Conservation (phyloP, 805 yeast species). For the Candida tammaniensis region DNA sequence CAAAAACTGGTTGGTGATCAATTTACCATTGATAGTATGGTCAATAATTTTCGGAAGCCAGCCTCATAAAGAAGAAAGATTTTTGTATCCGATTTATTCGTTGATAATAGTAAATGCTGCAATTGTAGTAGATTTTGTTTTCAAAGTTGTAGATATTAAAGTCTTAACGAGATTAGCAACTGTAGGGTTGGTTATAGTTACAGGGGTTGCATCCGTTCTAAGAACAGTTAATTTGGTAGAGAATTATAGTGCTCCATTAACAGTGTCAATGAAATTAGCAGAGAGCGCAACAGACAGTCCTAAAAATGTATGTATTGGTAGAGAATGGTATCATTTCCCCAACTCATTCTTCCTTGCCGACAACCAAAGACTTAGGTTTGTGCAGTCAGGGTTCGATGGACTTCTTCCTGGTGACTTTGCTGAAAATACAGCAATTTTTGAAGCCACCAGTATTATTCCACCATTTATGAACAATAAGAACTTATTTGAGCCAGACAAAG, state of each 20-base stretch:
- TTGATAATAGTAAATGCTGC: slow-evolving; percentile 64
- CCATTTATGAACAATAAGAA: slow-evolving; percentile 74
- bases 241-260: slow-evolving; percentile 74
- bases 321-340: slow-evolving; percentile 95
- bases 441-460: slow-evolving; percentile 51
- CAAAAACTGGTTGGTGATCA: slow-evolving; percentile 15
- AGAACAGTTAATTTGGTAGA: slow-evolving; percentile 59
- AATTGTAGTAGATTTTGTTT: not conserved
- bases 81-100: slow-evolving; percentile 82
- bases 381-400: slow-evolving; percentile 79
- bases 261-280: slow-evolving; percentile 5
- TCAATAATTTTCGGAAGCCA: slow-evolving; percentile 60
- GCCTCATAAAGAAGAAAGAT: slow-evolving; percentile 93
- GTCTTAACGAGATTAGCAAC: slow-evolving; percentile 10
- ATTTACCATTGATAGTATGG: slow-evolving; percentile 65
- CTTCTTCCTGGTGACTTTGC: slow-evolving; percentile 83
- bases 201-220: slow-evolving; percentile 26
- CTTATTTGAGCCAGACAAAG: slow-evolving; percentile 56
- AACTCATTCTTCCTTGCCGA: slow-evolving; percentile 78
- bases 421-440: slow-evolving; percentile 32
- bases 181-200: slow-evolving; percentile 1
- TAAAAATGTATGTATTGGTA: slow-evolving; percentile 75
- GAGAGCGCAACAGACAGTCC: not conserved
- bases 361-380: slow-evolving; percentile 61
- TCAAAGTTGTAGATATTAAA: slow-evolving; percentile 1